These are phyloP conservation scores for Cladosporium sp. DNA, from an alignment of 2,329 filamentous ascomycete species.

Conservation along the genomic window DNA sequence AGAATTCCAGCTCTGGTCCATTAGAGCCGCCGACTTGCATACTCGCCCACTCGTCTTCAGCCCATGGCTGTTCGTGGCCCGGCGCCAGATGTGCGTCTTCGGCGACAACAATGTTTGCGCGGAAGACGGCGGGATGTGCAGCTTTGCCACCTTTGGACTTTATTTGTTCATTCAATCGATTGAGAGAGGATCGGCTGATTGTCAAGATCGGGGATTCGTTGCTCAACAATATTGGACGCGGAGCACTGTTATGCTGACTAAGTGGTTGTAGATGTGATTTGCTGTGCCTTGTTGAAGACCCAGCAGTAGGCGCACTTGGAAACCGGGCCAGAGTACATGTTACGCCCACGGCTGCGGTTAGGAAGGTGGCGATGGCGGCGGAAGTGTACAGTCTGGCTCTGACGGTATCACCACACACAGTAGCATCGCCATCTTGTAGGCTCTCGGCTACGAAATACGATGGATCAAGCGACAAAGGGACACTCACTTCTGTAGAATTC, in stretches of 20 bases:
- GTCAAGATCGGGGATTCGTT: slow-evolving; percentile 93
- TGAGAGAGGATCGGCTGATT: slow-evolving; percentile 75
- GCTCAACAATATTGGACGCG: slow-evolving; percentile 67
- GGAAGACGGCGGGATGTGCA: slow-evolving; percentile 71
- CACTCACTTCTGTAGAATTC: slow-evolving; percentile 34
- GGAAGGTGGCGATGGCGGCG: slow-evolving; percentile 66
- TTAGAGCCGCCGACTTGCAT: slow-evolving; percentile 61
- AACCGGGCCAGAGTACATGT: slow-evolving; percentile 83
- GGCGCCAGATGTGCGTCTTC: slow-evolving; percentile 41
- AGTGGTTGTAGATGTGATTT: slow-evolving; percentile 61
- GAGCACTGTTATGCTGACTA: slow-evolving; percentile 22
- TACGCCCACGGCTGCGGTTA: slow-evolving; percentile 68
- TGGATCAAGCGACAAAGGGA: slow-evolving; percentile 66
- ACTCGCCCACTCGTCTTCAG: slow-evolving; percentile 72
- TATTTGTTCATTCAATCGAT: slow-evolving; percentile 71
- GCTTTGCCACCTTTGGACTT: slow-evolving; percentile 56
- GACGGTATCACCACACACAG: slow-evolving; percentile 79
- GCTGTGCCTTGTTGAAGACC: slow-evolving; percentile 60
- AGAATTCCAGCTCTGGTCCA: slow-evolving; percentile 54
- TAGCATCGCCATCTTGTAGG: slow-evolving; percentile 46
- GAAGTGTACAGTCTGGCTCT: slow-evolving; percentile 67
- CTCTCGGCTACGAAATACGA: slow-evolving; percentile 46
- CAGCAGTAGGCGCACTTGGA: slow-evolving; percentile 54
- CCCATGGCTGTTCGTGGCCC: slow-evolving; percentile 59
- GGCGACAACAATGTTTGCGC: slow-evolving; percentile 79